phyloP scores from a whole-genome alignment of 805 yeast species.

The Wickerhamiella allomyrinae region DNA sequence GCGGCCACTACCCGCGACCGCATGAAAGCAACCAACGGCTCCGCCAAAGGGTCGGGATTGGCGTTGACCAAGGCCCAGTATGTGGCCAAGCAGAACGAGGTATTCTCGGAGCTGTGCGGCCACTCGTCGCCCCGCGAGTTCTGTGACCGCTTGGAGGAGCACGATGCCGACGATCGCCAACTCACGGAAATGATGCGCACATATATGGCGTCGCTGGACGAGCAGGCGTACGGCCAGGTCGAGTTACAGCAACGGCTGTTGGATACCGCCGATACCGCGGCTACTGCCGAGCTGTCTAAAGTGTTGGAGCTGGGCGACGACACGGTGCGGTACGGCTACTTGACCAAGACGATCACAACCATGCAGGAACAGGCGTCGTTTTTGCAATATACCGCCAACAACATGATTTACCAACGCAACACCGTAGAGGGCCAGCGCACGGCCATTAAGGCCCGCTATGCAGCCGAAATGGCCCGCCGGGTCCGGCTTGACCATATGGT shows the following conservation, averaged over 20 bases:
- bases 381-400: neutral
- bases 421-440: constrained; percentile 6
- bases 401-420: constrained; percentile 4
- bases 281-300: neutral
- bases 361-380: neutral
- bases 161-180: neutral
- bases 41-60: neutral
- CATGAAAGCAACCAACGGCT: neutral
- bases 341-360: neutral
- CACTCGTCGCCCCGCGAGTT: neutral
- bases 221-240: neutral
- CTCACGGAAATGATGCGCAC: neutral
- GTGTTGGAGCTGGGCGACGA: neutral
- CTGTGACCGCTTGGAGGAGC: neutral
- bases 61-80: neutral
- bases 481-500: constrained; percentile 9
- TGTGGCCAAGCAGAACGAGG: neutral
- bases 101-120: neutral
- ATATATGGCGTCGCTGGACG: neutral
- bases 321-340: neutral
- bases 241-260: constrained; percentile 1
- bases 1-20: neutral
- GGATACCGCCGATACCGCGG: neutral
- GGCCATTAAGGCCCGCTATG: constrained; percentile 8
- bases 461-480: constrained; percentile 5